These are phyloP conservation scores for Asclepias syriaca DNA, from an alignment of 257 asterid species.

Conservation along the genomic window DNA sequence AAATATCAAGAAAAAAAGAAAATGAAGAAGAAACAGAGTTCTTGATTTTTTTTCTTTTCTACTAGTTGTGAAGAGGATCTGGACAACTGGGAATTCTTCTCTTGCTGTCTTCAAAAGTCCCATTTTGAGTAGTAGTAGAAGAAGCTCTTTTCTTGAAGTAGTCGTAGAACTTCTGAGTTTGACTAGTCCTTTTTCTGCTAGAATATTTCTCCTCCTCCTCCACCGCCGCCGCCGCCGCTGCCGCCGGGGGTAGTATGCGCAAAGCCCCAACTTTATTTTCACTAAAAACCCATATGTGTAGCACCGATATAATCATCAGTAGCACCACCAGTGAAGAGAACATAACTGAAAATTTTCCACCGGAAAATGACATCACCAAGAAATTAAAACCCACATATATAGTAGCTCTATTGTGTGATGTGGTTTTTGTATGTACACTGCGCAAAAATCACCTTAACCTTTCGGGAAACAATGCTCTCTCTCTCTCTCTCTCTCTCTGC, in stretches of 20 bases:
- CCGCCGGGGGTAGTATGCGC: constrained; percentile 38
- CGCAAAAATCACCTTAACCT: not conserved
- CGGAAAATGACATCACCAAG: constrained; percentile 55
- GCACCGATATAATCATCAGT: constrained; percentile 34
- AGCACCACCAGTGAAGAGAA: constrained; percentile 24
- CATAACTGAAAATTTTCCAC: constrained; percentile 30
- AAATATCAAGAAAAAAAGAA: not conserved
- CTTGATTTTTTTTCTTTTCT: constrained; percentile 8
- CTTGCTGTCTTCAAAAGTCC: constrained; percentile 45
- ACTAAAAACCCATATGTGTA: constrained; percentile 31
- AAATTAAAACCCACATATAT: constrained; percentile 36
- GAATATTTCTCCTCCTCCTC: constrained; percentile 5
- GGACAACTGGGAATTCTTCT: constrained; percentile 84
- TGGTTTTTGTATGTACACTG: not conserved
- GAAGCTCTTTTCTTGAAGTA: constrained; percentile 34
- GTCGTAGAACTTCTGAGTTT: constrained; percentile 34
- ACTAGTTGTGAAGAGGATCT: constrained; percentile 89
- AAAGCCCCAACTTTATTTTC: constrained; percentile 44
- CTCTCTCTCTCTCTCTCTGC: not conserved
- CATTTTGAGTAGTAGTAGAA: constrained; percentile 18
- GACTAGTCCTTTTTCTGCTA: constrained; percentile 18
- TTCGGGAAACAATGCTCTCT: constrained; percentile 3
- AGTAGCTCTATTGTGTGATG: not conserved
- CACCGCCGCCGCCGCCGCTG: not conserved
- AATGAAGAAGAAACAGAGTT: not conserved